Evolutionary conservation across 2,329 filamentous ascomycete genomes (phyloP).

Genomic region (Penicillium palitans): DNA sequence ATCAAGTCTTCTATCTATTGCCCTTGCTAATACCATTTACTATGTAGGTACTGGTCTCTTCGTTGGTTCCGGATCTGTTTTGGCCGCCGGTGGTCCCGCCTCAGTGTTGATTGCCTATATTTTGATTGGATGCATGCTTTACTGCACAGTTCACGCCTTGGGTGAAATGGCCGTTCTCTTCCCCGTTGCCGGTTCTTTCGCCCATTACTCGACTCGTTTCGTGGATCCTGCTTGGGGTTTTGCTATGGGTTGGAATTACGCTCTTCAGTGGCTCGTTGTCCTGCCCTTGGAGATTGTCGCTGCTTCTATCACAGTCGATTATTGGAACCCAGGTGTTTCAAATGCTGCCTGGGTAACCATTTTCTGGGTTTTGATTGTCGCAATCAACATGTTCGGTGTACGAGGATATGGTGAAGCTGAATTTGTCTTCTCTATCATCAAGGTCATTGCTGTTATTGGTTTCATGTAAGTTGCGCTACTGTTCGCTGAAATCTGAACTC

Average conservation of each 20-base stretch:
- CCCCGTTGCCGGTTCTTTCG: conserved; percentile 88
- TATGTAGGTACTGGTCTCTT: conserved; percentile 74
- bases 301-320: conserved; percentile 78
- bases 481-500: background rate
- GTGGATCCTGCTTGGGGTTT: conserved; percentile 93
- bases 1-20: background rate
- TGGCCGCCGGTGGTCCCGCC: conserved; percentile 73
- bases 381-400: conserved; percentile 85
- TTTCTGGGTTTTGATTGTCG: conserved; percentile 73
- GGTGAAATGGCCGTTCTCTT: conserved; percentile 90
- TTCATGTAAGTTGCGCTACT: conserved; percentile 66
- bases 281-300: conserved; percentile 85
- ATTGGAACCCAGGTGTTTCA: conserved; percentile 68
- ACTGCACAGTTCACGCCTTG: conserved; percentile 85
- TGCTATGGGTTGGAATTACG: conserved; percentile 95
- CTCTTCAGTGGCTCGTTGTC: conserved; percentile 81
- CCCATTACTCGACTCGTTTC: conserved; percentile 87
- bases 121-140: conserved; percentile 83
- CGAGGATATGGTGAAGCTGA: conserved; percentile 88
- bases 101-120: conserved; percentile 74
- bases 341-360: conserved; percentile 78
- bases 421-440: conserved; percentile 82
- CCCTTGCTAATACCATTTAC: conserved; percentile 15
- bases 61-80: conserved; percentile 73
- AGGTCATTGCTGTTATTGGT: conserved; percentile 80